Evolutionary conservation across 148 eudicot genomes (phyloP), one percentile per base, ranked within the genome.

Genomic region (Vaccinium darrowii): DNA sequence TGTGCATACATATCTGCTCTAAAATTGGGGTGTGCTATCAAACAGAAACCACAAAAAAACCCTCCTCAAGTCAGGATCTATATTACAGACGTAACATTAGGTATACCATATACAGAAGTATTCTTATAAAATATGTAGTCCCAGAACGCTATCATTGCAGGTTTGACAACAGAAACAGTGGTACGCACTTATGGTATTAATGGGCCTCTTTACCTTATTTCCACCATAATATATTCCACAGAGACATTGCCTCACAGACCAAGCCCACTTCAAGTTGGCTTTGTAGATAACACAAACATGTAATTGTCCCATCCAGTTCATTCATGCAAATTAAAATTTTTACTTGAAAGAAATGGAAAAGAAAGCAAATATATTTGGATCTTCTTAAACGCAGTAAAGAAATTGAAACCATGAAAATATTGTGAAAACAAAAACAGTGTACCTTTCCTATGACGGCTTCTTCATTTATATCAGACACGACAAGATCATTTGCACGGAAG

Each of bases 391-490:
- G 18, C 21, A 47, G 49, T 19, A 23, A 52, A 65, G 39, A 79
- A 19, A 65, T 47, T 54, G 62, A 56, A 43, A 79, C 75, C 83
- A 30, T 73, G 7, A 69, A 80, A 78, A 78, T 21, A 78, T 50
- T 13, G 5, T 39, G 57, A 78, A 83, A 86, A 83, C 8, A 53
- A 80, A 60, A 47, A 53, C 72, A 63, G 33, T 36, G 43, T 87
- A 97, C 99, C 98, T 92, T 86, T 84, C 99, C 99, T 80, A 95
- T 94, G 62, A 97, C 98, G 36, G 93, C 99, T 91, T 93, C 98
- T 57, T 80, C 95, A 85, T 88, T 84, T 50, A 92, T 82, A 87
- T 91, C 90, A 30, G 72, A n/a, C 36, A 83, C 86, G 71, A 95
- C 85, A 82, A 30, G 57, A 62, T 94, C 98, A 83, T 89, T 83